Percentiles rank a stretch among this genome's conserved stretches.
phyloP scores from a whole-genome alignment of 2,329 filamentous ascomycete species.

The Diaporthe helianthi region DNA sequence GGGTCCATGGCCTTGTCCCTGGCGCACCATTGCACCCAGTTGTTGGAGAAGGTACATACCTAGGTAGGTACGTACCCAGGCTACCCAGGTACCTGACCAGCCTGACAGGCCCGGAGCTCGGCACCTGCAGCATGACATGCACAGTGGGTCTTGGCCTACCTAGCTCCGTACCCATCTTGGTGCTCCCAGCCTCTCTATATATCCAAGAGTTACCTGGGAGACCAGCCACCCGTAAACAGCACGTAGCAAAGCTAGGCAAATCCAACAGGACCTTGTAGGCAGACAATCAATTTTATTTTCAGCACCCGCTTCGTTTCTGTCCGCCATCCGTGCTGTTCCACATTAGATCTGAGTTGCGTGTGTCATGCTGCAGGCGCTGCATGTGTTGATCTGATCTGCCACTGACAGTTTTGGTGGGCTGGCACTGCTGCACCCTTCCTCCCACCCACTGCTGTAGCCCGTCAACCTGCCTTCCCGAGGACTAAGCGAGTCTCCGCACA shows the following conservation, averaged over 20 bases:
- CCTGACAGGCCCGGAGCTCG: constrained; percentile 23
- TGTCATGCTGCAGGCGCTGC: constrained; percentile 27
- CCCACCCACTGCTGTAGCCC: neutral
- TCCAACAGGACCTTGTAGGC: neutral
- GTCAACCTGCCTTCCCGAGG: neutral
- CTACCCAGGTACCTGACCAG: neutral
- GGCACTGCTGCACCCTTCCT: constrained; percentile 3
- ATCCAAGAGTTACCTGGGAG: constrained; percentile 29
- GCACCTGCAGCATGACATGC: constrained; percentile 21
- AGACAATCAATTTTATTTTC: constrained; percentile 17
- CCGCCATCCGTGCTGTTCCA: constrained; percentile 22
- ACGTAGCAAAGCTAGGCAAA: neutral
- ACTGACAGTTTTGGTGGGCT: constrained; percentile 22
- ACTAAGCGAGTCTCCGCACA: constrained; percentile 20
- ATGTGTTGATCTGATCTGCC: constrained; percentile 28
- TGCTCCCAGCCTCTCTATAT: constrained; percentile 30
- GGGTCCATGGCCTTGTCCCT: constrained; percentile 5
- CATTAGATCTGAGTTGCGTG: constrained; percentile 21
- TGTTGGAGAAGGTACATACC: neutral
- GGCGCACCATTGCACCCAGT: neutral
- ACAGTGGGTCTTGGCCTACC: neutral
- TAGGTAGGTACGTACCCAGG: neutral
- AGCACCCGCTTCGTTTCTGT: constrained; percentile 2
- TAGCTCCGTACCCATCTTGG: neutral
- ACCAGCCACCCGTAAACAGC: constrained; percentile 35